Percentiles rank a stretch among this genome's conserved stretches.
phyloP scores from a whole-genome alignment of 1,139 yeast genomes.

The Kodamaea sp. region DNA sequence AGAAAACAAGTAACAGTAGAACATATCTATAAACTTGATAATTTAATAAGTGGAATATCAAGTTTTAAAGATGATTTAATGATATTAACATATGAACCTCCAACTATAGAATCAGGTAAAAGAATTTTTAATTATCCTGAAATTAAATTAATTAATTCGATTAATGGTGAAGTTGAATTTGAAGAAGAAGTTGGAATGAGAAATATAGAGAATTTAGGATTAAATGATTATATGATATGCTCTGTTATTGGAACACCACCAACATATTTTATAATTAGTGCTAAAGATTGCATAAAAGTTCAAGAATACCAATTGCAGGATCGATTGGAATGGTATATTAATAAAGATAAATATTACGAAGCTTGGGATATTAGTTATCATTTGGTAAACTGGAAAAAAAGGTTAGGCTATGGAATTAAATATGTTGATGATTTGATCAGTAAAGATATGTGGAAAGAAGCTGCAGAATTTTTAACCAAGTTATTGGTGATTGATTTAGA shows the following conservation, averaged over 20 bases:
- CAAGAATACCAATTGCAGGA: constrained; percentile 66
- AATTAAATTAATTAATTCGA: constrained; percentile 59
- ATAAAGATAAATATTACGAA: constrained; percentile 49
- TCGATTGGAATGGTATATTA: constrained; percentile 68
- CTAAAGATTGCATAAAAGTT: constrained; percentile 78
- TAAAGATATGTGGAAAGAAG: constrained; percentile 52
- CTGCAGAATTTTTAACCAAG: constrained; percentile 46
- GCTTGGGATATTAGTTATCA: constrained; percentile 78
- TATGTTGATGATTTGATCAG: constrained; percentile 58
- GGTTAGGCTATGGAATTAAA: constrained; percentile 59
- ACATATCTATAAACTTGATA: constrained; percentile 51
- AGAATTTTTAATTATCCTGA: constrained; percentile 55
- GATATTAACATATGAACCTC: constrained; percentile 54
- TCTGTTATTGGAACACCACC: constrained; percentile 39
- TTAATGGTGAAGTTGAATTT: constrained; percentile 70
- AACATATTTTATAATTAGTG: constrained; percentile 67
- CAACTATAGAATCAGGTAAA: constrained; percentile 23
- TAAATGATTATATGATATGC: constrained; percentile 70
- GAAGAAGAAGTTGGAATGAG: constrained; percentile 77
- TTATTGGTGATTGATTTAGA: constrained; percentile 37
- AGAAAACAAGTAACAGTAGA: constrained; percentile 53
- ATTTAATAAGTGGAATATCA: constrained; percentile 73
- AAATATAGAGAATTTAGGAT: constrained; percentile 57
- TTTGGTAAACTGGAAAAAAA: constrained; percentile 46
- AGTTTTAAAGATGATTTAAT: constrained; percentile 66